Percentiles rank a stretch among this genome's conserved stretches.
These are phyloP conservation scores for Colletotrichum graminicola DNA, from an alignment of 2,329 filamentous ascomycete genomes.

Conservation along the genomic window DNA sequence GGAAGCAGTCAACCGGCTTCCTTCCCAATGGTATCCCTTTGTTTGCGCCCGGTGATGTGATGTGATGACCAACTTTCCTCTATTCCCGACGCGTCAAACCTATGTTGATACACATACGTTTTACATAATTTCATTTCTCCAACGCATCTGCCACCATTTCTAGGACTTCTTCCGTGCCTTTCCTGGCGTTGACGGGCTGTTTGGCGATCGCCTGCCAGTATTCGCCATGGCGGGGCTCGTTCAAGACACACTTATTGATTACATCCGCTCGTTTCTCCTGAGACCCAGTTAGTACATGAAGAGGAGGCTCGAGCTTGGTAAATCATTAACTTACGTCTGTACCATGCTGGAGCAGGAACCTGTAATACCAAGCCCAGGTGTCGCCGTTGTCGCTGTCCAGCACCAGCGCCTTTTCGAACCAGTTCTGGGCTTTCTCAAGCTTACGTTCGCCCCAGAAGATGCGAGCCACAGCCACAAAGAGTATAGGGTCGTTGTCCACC, in stretches of 20 bases:
- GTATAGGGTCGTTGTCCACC: conserved; percentile 88
- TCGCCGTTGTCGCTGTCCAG: conserved; percentile 90
- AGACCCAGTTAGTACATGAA: conserved; percentile 2
- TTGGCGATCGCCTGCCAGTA: conserved; percentile 90
- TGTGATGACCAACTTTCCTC: not conserved
- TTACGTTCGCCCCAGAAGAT: conserved; percentile 96
- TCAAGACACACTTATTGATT: conserved; percentile 81
- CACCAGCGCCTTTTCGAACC: conserved; percentile 97
- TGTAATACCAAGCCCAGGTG: conserved; percentile 98
- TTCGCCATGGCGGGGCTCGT: conserved; percentile 93
- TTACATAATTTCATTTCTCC: conserved; percentile 45
- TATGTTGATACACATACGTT: conserved; percentile 9
- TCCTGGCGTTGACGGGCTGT: conserved; percentile 83
- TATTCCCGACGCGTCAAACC: not conserved
- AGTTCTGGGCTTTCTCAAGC: conserved; percentile 93
- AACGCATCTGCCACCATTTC: conserved; percentile 76
- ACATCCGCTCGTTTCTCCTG: conserved; percentile 88
- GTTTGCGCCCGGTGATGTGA: not conserved
- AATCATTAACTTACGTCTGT: conserved; percentile 65
- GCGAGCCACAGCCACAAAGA: conserved; percentile 92
- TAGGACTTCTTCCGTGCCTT: conserved; percentile 83
- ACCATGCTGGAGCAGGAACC: conserved; percentile 91
- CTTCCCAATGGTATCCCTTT: not conserved
- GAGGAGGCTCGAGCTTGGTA: not conserved
- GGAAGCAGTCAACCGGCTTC: not conserved